Percentiles rank a stretch among this genome's conserved stretches.
phyloP scores from a whole-genome alignment of 2,329 filamentous ascomycete genomes.

The Pestalotiopsis sp. region DNA sequence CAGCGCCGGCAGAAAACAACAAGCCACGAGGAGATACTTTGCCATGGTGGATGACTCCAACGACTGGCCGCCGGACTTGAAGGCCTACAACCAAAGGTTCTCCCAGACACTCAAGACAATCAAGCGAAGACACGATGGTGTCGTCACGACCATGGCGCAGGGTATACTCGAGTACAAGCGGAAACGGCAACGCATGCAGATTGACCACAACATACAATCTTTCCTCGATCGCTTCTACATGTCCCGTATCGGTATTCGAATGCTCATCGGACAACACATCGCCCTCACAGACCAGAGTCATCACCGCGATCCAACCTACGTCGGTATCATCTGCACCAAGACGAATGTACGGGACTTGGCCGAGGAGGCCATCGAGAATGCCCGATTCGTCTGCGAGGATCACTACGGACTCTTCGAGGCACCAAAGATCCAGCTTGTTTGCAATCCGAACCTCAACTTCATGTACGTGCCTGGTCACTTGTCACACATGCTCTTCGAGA shows the following conservation, averaged over 20 bases:
- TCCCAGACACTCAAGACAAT: conserved; percentile 88
- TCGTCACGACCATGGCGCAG: conserved; percentile 97
- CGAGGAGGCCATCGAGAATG: conserved; percentile 97
- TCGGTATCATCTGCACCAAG: conserved; percentile 98
- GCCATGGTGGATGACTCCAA: conserved; percentile 84
- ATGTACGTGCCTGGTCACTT: conserved; percentile 99
- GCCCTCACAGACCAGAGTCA: conserved; percentile 92
- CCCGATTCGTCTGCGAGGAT: conserved; percentile 98
- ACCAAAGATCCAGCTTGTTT: conserved; percentile 94
- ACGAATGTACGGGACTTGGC: conserved; percentile 95
- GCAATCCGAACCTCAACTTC: conserved; percentile 91
- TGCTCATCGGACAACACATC: conserved; percentile 99
- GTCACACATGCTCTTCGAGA: conserved; percentile 99
- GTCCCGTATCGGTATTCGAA: conserved; percentile 98
- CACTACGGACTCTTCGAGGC: conserved; percentile 98
- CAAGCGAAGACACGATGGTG: conserved; percentile 93
- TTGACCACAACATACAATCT: conserved; percentile 94
- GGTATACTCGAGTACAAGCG: conserved; percentile 98
- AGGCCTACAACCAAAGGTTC: conserved; percentile 92
- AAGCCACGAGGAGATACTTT: conserved; percentile 76
- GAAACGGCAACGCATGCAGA: conserved; percentile 94
- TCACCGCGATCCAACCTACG: conserved; percentile 87
- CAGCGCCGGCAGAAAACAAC: conserved; percentile 47
- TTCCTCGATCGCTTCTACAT: conserved; percentile 99
- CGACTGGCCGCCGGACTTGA: conserved; percentile 92